Base-by-base conservation (phyloP, 1,139 yeast species). In the Magnusiomyces tetraspermus region DNA sequence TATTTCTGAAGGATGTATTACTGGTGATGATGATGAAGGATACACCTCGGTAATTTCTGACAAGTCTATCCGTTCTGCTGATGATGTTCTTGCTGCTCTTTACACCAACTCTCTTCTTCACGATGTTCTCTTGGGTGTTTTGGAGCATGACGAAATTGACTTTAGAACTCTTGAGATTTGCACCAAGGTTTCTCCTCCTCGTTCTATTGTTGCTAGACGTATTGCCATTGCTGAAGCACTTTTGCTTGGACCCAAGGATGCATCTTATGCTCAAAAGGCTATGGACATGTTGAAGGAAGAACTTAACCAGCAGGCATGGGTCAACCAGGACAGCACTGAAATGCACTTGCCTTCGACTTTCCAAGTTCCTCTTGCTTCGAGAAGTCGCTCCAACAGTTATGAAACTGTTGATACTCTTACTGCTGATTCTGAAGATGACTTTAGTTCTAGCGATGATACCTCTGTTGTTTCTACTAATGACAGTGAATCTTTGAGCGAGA, bases 41-140 rank as follows among this genome's bases (percentile, higher is more conserved):
- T 54, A 60, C 31, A 53, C 52, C 48, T 54, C 65, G 3, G 61
- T 63, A 23, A 48, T 57, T 28, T 48, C 55, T 36, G 70, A 67
- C 53, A 55, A 59, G 41, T 58, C 63, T 17, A 55, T 67, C 40
- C 60, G 61, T 33, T 57, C 68, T 2, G 60, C 64, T 17, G 56
- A 64, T 13, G 71, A 68, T 50, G 61, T 62, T 3, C 51, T 66
- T 51, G 65, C 68, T n/a, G 66, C 66, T 26, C 63, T 67, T 61
- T 59, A 61, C 54, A 60, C 70, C 11, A 57, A 62, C 52, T 55
- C 59, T 33, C 54, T 59, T 28, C 58, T 64, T 15, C 65, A 65
- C 17, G 59, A 58, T 11, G 63, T 59, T 19, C 56, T 66, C 31
- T 52, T 61, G 21, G 58, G 56, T n/a, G 55, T 55, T 24, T 55